A percentile compares a stretch with the other conserved stretches of the same genome.
phyloP scores from a whole-genome alignment of 208 protist genomes.

The Crithidia fasciculata region DNA sequence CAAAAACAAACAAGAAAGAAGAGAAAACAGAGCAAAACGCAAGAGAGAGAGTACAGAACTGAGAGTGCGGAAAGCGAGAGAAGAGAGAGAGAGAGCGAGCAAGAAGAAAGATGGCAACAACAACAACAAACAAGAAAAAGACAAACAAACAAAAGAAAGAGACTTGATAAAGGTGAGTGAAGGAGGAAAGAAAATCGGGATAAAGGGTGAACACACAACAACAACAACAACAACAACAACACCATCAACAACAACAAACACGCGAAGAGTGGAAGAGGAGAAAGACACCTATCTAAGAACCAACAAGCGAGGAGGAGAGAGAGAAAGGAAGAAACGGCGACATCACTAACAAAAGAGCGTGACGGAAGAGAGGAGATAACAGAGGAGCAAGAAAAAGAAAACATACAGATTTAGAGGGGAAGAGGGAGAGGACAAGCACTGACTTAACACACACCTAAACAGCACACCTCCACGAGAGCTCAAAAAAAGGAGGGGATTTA shows the following conservation, averaged over 20 bases:
- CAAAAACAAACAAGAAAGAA: conserved; percentile 7
- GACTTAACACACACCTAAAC: too few species aligned
- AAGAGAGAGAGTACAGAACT: conserved; percentile 2
- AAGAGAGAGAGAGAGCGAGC: background rate
- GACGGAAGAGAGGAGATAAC: background rate
- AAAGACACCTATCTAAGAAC: conserved; percentile 1
- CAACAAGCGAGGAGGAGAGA: background rate
- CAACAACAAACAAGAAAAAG: conserved; percentile 2
- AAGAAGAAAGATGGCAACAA: conserved; percentile 1
- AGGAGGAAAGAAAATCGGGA: conserved; percentile 3
- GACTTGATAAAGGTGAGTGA: background rate
- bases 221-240: too few species aligned
- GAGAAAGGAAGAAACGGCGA: conserved; percentile 2
- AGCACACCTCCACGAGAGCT: too few species aligned
- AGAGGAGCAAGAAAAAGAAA: background rate
- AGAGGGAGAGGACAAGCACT: background rate
- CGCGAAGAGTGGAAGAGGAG: background rate
- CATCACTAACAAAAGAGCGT: background rate
- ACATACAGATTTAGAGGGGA: background rate
- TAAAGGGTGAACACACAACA: background rate
- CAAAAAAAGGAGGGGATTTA: too few species aligned
- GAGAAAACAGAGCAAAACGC: conserved; percentile 6
- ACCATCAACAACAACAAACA: too few species aligned
- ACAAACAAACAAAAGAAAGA: conserved; percentile 4
- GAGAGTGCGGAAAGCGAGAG: conserved; percentile 2